A percentile compares a stretch with the other conserved stretches of the same genome.
Evolutionary conservation across 768 basidiomycete genomes (phyloP).

Genomic region (Amanita exitialis): DNA sequence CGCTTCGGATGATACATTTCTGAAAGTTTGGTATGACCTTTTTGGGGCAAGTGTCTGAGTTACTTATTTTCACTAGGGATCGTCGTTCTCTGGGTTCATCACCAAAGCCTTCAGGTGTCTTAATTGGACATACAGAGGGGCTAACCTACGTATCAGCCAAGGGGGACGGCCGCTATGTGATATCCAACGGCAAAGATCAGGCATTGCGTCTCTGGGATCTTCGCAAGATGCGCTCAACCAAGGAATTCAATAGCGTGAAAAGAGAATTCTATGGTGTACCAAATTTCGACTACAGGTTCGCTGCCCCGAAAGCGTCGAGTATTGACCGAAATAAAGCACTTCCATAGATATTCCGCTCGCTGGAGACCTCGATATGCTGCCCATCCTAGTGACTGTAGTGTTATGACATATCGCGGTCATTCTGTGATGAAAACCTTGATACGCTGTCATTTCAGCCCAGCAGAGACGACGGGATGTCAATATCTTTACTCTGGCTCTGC

Average conservation of each 20-base stretch:
- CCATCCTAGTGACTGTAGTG: conserved; percentile 86
- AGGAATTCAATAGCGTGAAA: conserved; percentile 51
- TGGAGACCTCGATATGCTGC: conserved; percentile 48
- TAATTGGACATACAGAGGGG: conserved; percentile 94
- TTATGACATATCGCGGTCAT: conserved; percentile 95
- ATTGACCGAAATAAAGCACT: background rate
- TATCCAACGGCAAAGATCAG: conserved; percentile 97
- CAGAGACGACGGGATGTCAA: conserved; percentile 82
- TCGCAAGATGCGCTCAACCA: conserved; percentile 77
- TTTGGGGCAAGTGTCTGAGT: conserved; percentile 36
- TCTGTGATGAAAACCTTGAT: conserved; percentile 86
- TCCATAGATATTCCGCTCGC: conserved; percentile 50
- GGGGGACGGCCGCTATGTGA: conserved; percentile 90
- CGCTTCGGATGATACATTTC: conserved; percentile 87
- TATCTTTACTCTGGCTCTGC: conserved; percentile 93
- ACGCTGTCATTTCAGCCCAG: conserved; percentile 92
- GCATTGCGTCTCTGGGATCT: conserved; percentile 88
- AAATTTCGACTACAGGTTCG: conserved; percentile 79
- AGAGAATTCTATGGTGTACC: conserved; percentile 42
- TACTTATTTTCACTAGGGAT: conserved; percentile 33
- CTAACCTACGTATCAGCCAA: conserved; percentile 93
- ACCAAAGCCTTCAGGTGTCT: conserved; percentile 79
- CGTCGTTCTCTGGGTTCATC: conserved; percentile 43
- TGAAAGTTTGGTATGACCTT: conserved; percentile 82
- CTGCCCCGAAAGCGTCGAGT: background rate